A percentile compares a stretch with the other conserved stretches of the same genome.
Conservation (phyloP, 768 basidiomycete genomes). For the Agrocybe chaxingu region DNA sequence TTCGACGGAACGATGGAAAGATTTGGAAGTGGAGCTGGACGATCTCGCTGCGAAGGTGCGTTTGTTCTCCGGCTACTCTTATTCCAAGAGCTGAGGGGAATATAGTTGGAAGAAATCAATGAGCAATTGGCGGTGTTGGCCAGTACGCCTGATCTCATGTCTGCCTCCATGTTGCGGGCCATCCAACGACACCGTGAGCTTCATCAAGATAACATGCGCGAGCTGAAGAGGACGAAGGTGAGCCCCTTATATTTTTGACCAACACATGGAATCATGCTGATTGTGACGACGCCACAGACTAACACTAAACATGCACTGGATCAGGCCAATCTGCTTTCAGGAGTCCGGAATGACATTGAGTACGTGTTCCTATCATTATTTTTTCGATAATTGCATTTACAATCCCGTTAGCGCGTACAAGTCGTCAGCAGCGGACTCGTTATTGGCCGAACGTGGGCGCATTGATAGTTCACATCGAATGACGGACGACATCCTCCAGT, state of each 20-base stretch:
- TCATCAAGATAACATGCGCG: slow-evolving; percentile 81
- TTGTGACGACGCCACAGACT: slow-evolving; percentile 30
- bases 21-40: slow-evolving; percentile 83
- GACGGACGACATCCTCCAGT: slow-evolving; percentile 92
- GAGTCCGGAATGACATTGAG: slow-evolving; percentile 97
- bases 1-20: slow-evolving; percentile 70
- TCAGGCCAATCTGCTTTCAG: slow-evolving; percentile 82
- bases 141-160: slow-evolving; percentile 65
- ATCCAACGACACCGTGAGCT: slow-evolving; percentile 91
- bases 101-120: slow-evolving; percentile 82
- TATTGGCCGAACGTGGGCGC: slow-evolving; percentile 82
- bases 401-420: slow-evolving; percentile 71
- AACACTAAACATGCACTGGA: slow-evolving; percentile 84
- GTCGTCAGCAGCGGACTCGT: slow-evolving; percentile 80
- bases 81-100: slow-evolving; percentile 4
- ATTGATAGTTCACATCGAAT: slow-evolving; percentile 94
- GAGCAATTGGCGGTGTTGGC: slow-evolving; percentile 72
- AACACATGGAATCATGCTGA: slow-evolving; percentile 19
- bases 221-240: slow-evolving; percentile 86
- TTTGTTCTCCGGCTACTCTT: background rate
- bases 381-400: background rate
- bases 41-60: slow-evolving; percentile 81
- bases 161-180: slow-evolving; percentile 82
- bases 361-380: slow-evolving; percentile 30
- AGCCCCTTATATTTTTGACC: background rate